Evolutionary conservation across 2,329 filamentous ascomycete genomes (phyloP), one percentile per base, ranked within the genome.

Genomic region (Aspergillus eucalypticola): DNA sequence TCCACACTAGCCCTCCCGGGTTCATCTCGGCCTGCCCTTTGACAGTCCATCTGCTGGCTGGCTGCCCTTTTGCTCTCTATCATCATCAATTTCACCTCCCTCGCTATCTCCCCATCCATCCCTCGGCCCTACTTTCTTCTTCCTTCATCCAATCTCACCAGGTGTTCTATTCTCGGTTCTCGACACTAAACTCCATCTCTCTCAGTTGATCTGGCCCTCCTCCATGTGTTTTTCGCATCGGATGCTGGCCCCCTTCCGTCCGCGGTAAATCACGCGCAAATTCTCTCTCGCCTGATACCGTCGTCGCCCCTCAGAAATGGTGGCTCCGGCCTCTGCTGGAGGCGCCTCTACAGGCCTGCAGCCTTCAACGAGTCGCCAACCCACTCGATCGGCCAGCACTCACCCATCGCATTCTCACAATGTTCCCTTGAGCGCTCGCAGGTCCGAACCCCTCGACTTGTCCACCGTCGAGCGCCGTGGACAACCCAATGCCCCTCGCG

Each of bases 391-490:
- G 44, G 76, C 78, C 61, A 78, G 75, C 66, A 75, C 75, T 39
- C 75, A 77, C 63, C 75, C 77, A 54, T 77, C 75, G 62, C 78
- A 81, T 71, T 74, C 77, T 42, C 76, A 77, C 66, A 79, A 79
- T 72, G 83, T 85, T 35, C 87, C 87, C 54, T 79, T 89, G 71
- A 89, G 86, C 77, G 85, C 85, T 71, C 83, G 87, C 66, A 82
- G 85, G 69, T 85, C 87, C 42, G 81, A 83, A 60, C 86, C 92
- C 50, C 82, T 99, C 62, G 93, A 98, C 71, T 80, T 98, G 68
- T 87, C 87, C 54, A 96, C 92, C 0, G 95, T 99, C 62, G 95
- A 98, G 81, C 89, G 94, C 71, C 89, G 92, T 76, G 93, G 92
- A 55, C 90, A 95, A 68, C 86, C 91, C 23, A 91, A 86, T 29